Evolutionary conservation across 441 rosid genomes (phyloP), one percentile per base, ranked within the genome.

Genomic region (Manihot esculenta): DNA sequence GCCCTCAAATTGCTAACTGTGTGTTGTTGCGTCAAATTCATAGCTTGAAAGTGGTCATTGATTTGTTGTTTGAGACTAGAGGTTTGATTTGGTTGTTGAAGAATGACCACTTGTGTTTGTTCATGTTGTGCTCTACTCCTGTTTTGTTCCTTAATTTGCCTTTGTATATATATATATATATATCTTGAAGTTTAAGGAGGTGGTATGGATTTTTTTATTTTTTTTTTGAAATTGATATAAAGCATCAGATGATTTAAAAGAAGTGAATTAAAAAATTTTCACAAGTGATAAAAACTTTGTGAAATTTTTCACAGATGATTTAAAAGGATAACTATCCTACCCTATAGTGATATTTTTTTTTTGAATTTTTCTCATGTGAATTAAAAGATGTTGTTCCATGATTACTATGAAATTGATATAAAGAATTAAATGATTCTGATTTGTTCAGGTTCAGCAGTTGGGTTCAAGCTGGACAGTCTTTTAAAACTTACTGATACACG

Each of bases 381-480:
- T 33, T 33, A 33, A 33, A 33, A 33, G 6, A 33, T 3, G 38
- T 59, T 59, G 11, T 57, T 30, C n/a, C 14, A 35, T 20, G 9
- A 47, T 14, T 2, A 10, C 12, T 10, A 2, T 62, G 13, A 3
- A 27, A 58, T 50, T 45, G 21, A 60, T 55, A 62, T 62, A 35
- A 74, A 62, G 73, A n/a, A 67, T 71, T 66, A 72, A 62, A 64
- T 73, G 49, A 62, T 72, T 78, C 63, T 61, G 20, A 66, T 62
- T 71, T 82, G 53, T 74, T 62, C 83, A 96, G 99, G 99, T 81
- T 83, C 99, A 81, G 98, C 99, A 17, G 74, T 96, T 77, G 99
- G 99, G 68, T 96, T 96, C 83, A 96, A 96, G 88, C 76, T 96
- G 86, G 99, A 96, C 79, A 93, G 99, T 83, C 90, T 96, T 74